Evolutionary conservation across 2,329 filamentous ascomycete genomes (phyloP).

Genomic region (Furcasterigmium furcatum): DNA sequence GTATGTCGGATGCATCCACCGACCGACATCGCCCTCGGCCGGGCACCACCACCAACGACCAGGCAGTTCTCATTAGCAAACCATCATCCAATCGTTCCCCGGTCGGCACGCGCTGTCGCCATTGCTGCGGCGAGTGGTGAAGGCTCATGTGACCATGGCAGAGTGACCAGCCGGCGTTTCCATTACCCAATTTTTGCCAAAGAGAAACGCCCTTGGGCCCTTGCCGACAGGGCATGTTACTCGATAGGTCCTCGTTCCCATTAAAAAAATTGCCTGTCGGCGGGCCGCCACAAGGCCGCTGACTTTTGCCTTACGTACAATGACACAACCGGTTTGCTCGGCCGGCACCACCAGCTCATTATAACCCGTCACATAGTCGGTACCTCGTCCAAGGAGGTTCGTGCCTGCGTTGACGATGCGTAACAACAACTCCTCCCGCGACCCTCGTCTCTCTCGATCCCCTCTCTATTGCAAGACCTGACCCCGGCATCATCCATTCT

Average conservation of each 20-base stretch:
- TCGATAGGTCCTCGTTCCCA: constrained; percentile 11
- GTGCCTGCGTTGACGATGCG: neutral
- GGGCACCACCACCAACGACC: too few relatives aligned
- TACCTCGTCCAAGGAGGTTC: neutral
- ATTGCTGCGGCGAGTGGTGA: constrained; percentile 1
- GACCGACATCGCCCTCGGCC: too few relatives aligned
- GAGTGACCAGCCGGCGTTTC: constrained; percentile 39
- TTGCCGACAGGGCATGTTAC: neutral
- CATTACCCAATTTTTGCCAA: constrained; percentile 42
- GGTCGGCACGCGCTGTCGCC: constrained; percentile 2
- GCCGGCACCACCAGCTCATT: neutral
- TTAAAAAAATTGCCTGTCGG: too few relatives aligned
- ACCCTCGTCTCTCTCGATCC: too few relatives aligned
- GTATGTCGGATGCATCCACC: too few relatives aligned
- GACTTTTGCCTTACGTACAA: neutral
- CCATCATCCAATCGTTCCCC: constrained; percentile 25
- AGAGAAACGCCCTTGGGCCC: constrained; percentile 12
- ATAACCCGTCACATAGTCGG: neutral
- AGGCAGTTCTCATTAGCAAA: constrained; percentile 32
- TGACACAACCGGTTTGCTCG: neutral
- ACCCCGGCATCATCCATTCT: too few relatives aligned
- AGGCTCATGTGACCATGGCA: constrained; percentile 30
- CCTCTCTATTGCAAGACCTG: too few relatives aligned
- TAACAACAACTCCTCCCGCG: too few relatives aligned
- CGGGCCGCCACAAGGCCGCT: constrained; percentile 12